These are phyloP conservation scores for Saccharomyces hybrid DNA, from an alignment of 1,139 yeast species.

Conservation along the genomic window DNA sequence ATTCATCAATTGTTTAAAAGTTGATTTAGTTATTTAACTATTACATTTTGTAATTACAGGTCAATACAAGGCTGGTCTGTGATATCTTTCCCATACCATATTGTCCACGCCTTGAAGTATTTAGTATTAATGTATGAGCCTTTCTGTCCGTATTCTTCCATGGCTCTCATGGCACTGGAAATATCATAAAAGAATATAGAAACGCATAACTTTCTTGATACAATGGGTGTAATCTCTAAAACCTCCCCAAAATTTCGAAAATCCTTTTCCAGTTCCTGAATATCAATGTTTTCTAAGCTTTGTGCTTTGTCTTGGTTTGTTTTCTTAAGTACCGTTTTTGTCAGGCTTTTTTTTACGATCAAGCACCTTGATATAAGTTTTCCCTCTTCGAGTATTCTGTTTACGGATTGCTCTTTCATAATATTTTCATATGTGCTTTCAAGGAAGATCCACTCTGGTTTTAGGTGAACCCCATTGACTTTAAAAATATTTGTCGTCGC, in stretches of 20 bases:
- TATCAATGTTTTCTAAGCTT: slow-evolving; percentile 34
- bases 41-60: slow-evolving; percentile 9
- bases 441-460: slow-evolving; percentile 34
- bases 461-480: slow-evolving; percentile 49
- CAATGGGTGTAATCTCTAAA: slow-evolving; percentile 56
- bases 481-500: slow-evolving; percentile 50
- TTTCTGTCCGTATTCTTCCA: slow-evolving; percentile 37
- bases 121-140: slow-evolving; percentile 36
- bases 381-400: slow-evolving; percentile 3
- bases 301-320: slow-evolving; percentile 21
- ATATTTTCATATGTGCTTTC: background rate
- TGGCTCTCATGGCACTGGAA: slow-evolving; percentile 57
- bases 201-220: slow-evolving; percentile 59
- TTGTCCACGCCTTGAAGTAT: slow-evolving; percentile 49
- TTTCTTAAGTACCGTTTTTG: slow-evolving; percentile 8
- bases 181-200: slow-evolving; percentile 58
- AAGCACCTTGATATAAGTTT: slow-evolving; percentile 37
- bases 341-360: slow-evolving; percentile 32
- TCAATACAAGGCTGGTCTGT: slow-evolving; percentile 47
- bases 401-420: background rate
- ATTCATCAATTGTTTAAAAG: slow-evolving; percentile 1
- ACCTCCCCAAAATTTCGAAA: slow-evolving; percentile 54
- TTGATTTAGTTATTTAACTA: background rate
- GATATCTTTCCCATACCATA: slow-evolving; percentile 63
- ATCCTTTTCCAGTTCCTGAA: slow-evolving; percentile 40